These are phyloP conservation scores for Tolypocladium endophyticum DNA, from an alignment of 2,329 filamentous ascomycete genomes.

Conservation along the genomic window DNA sequence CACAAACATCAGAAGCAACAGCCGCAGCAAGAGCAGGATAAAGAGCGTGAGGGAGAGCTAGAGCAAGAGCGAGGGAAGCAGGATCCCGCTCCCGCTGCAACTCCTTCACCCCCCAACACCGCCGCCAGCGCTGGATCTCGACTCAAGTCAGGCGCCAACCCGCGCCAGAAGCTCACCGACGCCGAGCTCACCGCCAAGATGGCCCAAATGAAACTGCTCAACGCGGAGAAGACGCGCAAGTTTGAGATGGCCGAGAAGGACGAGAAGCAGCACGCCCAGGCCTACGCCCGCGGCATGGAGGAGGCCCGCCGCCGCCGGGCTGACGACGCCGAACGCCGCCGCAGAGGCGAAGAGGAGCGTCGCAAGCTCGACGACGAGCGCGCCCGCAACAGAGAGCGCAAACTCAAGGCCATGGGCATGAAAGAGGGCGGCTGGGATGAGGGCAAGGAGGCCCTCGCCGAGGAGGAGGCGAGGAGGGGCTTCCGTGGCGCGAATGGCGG, in stretches of 20 bases:
- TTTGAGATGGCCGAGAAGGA: slow-evolving; percentile 49
- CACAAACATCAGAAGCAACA: not conserved
- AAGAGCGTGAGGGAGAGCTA: not conserved
- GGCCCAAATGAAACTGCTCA: slow-evolving; percentile 48
- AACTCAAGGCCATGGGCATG: slow-evolving; percentile 45
- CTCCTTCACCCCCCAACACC: slow-evolving; percentile 10
- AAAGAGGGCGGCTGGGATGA: slow-evolving; percentile 49
- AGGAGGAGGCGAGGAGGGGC: slow-evolving; percentile 27
- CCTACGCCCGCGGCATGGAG: slow-evolving; percentile 44
- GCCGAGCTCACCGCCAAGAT: slow-evolving; percentile 48
- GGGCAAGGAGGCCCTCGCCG: slow-evolving; percentile 36
- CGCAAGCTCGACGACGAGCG: slow-evolving; percentile 47
- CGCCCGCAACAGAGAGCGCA: slow-evolving; percentile 48
- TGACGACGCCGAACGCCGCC: slow-evolving; percentile 41
- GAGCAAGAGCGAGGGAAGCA: not conserved
- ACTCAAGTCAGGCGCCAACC: slow-evolving; percentile 44
- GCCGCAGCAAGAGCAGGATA: not conserved
- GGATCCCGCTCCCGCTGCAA: slow-evolving; percentile 5
- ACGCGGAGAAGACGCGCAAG: slow-evolving; percentile 47
- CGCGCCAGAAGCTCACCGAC: slow-evolving; percentile 50
- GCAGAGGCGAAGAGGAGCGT: slow-evolving; percentile 40
- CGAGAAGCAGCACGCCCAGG: slow-evolving; percentile 42
- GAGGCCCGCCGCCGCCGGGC: slow-evolving; percentile 40
- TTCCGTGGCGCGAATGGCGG: slow-evolving; percentile 34
- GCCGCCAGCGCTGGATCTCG: slow-evolving; percentile 29